A percentile compares a stretch with the other conserved stretches of the same genome.
phyloP scores from a whole-genome alignment of 352 stramenopile genomes.

The Pythium folliculosum region DNA sequence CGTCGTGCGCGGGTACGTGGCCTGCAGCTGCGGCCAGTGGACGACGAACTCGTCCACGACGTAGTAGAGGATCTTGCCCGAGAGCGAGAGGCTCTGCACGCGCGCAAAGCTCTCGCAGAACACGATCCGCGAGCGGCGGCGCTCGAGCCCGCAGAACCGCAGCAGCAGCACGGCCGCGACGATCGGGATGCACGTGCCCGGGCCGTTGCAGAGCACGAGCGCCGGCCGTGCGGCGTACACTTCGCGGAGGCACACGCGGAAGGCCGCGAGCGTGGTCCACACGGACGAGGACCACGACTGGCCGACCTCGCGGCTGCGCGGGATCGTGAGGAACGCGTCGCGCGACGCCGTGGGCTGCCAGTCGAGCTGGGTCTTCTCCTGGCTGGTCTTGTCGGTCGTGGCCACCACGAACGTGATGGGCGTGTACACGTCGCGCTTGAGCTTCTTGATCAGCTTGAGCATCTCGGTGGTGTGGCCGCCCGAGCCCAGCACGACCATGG shows the following conservation, averaged over 20 bases:
- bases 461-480: conserved; percentile 96
- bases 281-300: conserved; percentile 92
- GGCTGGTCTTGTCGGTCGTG: conserved; percentile 90
- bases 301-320: conserved; percentile 92
- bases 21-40: conserved; percentile 91
- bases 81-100: conserved; percentile 92
- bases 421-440: conserved; percentile 79
- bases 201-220: conserved; percentile 94
- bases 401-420: conserved; percentile 91
- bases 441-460: conserved; percentile 88
- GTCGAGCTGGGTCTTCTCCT: conserved; percentile 71
- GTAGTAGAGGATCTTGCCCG: conserved; percentile 92
- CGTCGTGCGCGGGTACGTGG: conserved; percentile 76
- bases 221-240: conserved; percentile 78
- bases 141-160: conserved; percentile 73
- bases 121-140: conserved; percentile 74
- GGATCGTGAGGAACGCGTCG: conserved; percentile 82
- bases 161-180: conserved; percentile 83
- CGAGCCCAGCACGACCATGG: conserved; percentile 85
- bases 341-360: conserved; percentile 41
- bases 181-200: conserved; percentile 93
- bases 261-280: conserved; percentile 83
- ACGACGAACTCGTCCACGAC: conserved; percentile 94
- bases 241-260: conserved; percentile 71
- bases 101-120: conserved; percentile 96